phyloP scores from a whole-genome alignment of 805 yeast genomes.

The Saccharomycopsis sp. region DNA sequence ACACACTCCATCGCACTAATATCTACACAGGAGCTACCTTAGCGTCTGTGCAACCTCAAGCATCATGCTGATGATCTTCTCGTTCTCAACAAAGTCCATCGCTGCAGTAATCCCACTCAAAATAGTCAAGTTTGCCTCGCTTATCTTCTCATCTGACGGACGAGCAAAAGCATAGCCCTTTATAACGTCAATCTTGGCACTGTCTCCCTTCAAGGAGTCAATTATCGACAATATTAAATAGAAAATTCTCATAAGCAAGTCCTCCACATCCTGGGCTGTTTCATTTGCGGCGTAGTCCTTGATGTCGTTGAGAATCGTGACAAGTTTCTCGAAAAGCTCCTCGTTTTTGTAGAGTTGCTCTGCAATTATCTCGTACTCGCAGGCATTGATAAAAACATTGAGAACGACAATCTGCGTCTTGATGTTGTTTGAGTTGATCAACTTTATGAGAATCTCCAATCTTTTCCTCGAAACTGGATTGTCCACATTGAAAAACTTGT shows the following conservation, averaged over 20 bases:
- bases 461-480: constrained; percentile 8
- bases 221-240: constrained; percentile 17
- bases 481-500: constrained; percentile 27
- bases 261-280: constrained; percentile 7
- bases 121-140: not conserved
- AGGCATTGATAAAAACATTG: constrained; percentile 27
- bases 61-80: not conserved
- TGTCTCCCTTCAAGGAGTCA: not conserved
- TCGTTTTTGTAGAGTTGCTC: constrained; percentile 7
- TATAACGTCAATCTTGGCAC: not conserved
- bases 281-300: constrained; percentile 13
- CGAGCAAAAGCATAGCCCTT: not conserved
- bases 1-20: not conserved
- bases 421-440: constrained; percentile 22
- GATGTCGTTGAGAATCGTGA: constrained; percentile 9
- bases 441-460: constrained; percentile 25
- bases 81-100: not conserved
- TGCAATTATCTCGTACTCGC: constrained; percentile 25
- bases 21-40: not conserved
- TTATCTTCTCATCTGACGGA: not conserved
- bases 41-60: not conserved
- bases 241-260: constrained; percentile 12
- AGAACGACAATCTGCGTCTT: constrained; percentile 22
- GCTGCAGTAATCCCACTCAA: not conserved
- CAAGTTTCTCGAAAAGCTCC: constrained; percentile 17